phyloP scores from a whole-genome alignment of 495 filamentous ascomycete species.

The Chaetomium tenue region DNA sequence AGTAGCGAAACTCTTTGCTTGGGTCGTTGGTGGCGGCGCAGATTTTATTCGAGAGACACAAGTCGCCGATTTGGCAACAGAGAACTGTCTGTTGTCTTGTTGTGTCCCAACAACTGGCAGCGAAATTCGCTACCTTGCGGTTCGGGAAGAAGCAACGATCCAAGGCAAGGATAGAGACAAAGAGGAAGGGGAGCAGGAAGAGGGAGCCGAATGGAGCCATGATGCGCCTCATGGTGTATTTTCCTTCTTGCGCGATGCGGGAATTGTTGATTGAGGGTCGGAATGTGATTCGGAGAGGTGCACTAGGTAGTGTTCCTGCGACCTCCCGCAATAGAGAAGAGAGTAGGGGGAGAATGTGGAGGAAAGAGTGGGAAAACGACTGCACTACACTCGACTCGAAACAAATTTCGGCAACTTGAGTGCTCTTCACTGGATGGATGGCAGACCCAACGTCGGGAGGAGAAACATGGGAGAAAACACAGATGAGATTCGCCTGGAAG shows the following conservation, averaged over 20 bases:
- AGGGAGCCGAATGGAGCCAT: neutral
- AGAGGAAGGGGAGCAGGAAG: neutral
- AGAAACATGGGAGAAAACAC: neutral
- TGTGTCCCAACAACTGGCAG: neutral
- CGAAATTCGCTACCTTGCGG: neutral
- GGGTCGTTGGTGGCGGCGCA: constrained; percentile 1
- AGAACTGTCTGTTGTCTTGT: neutral
- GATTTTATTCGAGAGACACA: constrained; percentile 17
- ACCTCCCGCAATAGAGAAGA: neutral
- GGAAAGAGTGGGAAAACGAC: no score
- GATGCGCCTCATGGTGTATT: neutral
- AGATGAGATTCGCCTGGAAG: neutral
- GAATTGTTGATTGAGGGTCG: neutral
- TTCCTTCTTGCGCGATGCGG: neutral
- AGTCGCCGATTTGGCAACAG: constrained; percentile 16
- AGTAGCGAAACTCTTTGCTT: neutral
- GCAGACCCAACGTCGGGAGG: neutral
- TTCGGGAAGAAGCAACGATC: constrained; percentile 5
- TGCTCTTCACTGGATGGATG: neutral
- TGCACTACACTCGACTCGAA: neutral
- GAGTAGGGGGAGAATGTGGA: neutral
- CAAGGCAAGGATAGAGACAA: neutral
- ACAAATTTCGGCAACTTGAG: neutral
- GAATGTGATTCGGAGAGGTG: neutral
- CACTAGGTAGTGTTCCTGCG: neutral